Evolutionary conservation across 2,329 filamentous ascomycete species (phyloP).

Genomic region (Incumbomyces delicatus): DNA sequence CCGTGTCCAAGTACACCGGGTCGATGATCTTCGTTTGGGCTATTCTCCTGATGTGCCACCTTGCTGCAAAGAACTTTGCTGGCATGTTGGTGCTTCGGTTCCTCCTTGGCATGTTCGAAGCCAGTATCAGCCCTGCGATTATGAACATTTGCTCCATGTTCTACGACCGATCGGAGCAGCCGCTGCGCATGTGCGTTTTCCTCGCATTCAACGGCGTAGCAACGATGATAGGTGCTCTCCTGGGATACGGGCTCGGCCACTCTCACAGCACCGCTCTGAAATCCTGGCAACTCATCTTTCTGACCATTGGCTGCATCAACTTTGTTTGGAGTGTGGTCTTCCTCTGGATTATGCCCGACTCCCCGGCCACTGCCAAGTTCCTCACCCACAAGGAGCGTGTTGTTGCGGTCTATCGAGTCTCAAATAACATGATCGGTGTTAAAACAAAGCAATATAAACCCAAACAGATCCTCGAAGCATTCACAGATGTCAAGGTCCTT

Average conservation of each 20-base stretch:
- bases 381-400: constrained; percentile 30
- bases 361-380: constrained; percentile 30
- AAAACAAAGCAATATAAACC: constrained; percentile 29
- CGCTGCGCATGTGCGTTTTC: constrained; percentile 28
- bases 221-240: constrained; percentile 29
- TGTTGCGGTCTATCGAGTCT: constrained; percentile 32
- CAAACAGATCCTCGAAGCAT: constrained; percentile 30
- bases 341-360: constrained; percentile 29
- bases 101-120: constrained; percentile 35
- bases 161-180: constrained; percentile 30
- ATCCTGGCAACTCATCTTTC: constrained; percentile 33
- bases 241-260: constrained; percentile 29
- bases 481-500: constrained; percentile 30
- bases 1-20: constrained; percentile 34
- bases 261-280: constrained; percentile 19
- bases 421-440: constrained; percentile 34
- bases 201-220: constrained; percentile 30
- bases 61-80: constrained; percentile 31
- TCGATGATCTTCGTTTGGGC: constrained; percentile 35
- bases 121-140: constrained; percentile 22
- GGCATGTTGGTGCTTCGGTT: constrained; percentile 39
- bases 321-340: constrained; percentile 32
- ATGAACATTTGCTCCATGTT: constrained; percentile 31
- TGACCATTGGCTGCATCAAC: constrained; percentile 35
- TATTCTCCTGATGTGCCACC: constrained; percentile 29